Evolutionary conservation across 345 rosid genomes (phyloP), one percentile per base, ranked within the genome.

Genomic region (Citrus medica): DNA sequence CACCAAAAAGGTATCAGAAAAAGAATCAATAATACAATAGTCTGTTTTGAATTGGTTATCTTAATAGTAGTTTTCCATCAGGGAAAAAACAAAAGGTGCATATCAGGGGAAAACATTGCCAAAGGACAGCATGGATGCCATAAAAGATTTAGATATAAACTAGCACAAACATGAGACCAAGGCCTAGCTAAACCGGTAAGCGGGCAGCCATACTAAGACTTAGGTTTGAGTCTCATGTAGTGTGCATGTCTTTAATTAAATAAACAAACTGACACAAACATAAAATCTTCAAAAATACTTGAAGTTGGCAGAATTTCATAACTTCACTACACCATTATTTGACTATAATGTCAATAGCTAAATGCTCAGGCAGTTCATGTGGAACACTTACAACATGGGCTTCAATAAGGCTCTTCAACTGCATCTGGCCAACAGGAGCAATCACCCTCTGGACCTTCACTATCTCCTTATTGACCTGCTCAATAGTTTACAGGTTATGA

Each of bases 351-450:
- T 10, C 46, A 48, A 21, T 58, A 42, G 59, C 64, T 28, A 30
- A 33, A 70, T 58, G 25, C 38, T 77, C 33, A 38, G 51, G 53
- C 51, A 63, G 61, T 60, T 59, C 3, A 40, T 32, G 16, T 4
- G 10, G 73, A 22, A n/a, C 32, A 91, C 99, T 96, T 90, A 94
- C 98, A 37, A 92, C 97, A 74, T 96, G 98, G 30, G 98, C 87
- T 86, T 90, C 94, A 16, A 96, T 91, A 76, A 96, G 97, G 82
- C 86, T 92, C 86, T 92, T 94, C 14, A 96, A 89, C 83, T 96
- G 99, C 89, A 90, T 86, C 84, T 94, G 97, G 25, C 99, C 99
- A 79, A 92, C 99, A 79, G 97, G 92, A 1, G 99, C 98, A n/a
- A 90, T 89, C 69, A 94, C 95, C 85, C 97, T 90, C 79, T 94